phyloP scores from a whole-genome alignment of 345 rosid species.

The Brassica juncea region DNA sequence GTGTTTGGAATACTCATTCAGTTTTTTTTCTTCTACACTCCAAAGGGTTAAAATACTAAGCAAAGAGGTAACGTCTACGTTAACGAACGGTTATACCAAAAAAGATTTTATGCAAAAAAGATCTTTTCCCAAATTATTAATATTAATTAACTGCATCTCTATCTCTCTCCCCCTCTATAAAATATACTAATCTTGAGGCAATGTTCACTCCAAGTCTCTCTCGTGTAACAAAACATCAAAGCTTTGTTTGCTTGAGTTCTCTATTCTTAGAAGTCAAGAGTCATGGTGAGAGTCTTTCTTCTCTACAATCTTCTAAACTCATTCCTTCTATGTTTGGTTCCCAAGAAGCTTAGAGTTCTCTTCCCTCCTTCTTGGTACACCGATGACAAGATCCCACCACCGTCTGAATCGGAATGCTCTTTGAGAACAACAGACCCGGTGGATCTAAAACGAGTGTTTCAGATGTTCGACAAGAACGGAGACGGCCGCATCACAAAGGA shows the following conservation, averaged over 20 bases:
- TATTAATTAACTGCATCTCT: neutral
- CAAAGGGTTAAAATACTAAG: constrained; percentile 1
- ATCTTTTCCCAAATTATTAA: neutral
- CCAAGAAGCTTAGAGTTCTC: constrained; percentile 54
- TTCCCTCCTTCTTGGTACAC: constrained; percentile 48
- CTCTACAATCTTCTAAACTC: constrained; percentile 53
- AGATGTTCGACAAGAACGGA: constrained; percentile 42
- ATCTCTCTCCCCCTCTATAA: constrained; percentile 20
- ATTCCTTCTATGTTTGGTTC: constrained; percentile 47
- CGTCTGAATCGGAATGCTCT: neutral
- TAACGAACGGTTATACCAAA: constrained; percentile 11
- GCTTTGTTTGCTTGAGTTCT: neutral
- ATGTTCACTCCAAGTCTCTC: constrained; percentile 27
- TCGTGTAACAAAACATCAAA: constrained; percentile 1
- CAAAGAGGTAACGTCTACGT: constrained; percentile 4
- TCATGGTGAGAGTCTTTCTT: constrained; percentile 50
- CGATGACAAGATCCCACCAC: constrained; percentile 26
- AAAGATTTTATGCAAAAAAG: neutral
- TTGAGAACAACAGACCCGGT: constrained; percentile 20
- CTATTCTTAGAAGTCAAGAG: constrained; percentile 1
- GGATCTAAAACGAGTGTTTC: constrained; percentile 40
- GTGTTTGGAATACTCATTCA: neutral
- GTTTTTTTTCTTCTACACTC: neutral
- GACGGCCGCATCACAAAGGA: constrained; percentile 43
- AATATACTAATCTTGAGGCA: neutral